Percentiles rank a stretch among this genome's conserved stretches.
phyloP scores from a whole-genome alignment of 257 asterid species.

The Nicotiana benthamiana region DNA sequence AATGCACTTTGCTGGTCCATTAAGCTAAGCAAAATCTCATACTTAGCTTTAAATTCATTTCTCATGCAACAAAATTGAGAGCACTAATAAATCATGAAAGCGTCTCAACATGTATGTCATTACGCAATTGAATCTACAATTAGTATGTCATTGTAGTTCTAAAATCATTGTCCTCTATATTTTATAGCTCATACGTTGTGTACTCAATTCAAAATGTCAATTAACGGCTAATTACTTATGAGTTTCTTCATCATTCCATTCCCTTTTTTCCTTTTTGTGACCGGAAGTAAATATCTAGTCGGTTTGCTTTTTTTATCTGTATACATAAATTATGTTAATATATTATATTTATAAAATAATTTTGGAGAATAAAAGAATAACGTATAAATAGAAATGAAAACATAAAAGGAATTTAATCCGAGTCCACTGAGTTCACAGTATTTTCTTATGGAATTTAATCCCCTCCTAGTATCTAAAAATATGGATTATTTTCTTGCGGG shows the following conservation, averaged over 20 bases:
- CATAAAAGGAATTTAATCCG: too few species aligned
- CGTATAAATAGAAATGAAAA: too few species aligned
- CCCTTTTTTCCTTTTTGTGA: neutral
- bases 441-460: too few species aligned
- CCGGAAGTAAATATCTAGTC: neutral
- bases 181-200: neutral
- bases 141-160: neutral
- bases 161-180: neutral
- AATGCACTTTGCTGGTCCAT: slow-evolving; percentile 27
- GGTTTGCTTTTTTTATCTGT: too few species aligned
- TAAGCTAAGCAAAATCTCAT: slow-evolving; percentile 30
- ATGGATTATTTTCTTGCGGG: too few species aligned
- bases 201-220: neutral
- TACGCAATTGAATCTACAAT: neutral
- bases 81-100: neutral
- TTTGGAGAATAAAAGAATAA: too few species aligned
- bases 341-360: too few species aligned
- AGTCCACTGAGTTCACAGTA: too few species aligned
- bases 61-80: neutral
- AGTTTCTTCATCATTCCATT: neutral
- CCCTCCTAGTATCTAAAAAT: too few species aligned
- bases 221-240: neutral
- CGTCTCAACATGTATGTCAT: neutral
- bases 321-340: too few species aligned
- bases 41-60: neutral